Percentiles rank a stretch among this genome's conserved stretches.
phyloP scores from a whole-genome alignment of 768 basidiomycete species.

The Pleurotus giganteus region DNA sequence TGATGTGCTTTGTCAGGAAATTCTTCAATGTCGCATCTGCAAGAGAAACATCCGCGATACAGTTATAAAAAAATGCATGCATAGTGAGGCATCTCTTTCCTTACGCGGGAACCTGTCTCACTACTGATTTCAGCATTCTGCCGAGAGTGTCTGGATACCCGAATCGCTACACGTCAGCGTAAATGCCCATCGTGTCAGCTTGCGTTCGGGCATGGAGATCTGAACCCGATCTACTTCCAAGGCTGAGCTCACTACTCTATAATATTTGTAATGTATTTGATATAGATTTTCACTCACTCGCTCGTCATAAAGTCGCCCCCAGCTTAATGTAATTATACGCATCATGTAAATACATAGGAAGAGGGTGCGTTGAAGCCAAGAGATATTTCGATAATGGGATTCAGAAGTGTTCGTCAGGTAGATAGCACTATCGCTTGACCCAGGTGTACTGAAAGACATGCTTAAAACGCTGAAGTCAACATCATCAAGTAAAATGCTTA shows the following conservation, averaged over 20 bases:
- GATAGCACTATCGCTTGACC: conserved; percentile 81
- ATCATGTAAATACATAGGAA: background rate
- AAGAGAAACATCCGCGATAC: conserved; percentile 72
- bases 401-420: too few species aligned
- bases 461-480: background rate
- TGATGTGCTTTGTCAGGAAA: conserved; percentile 49
- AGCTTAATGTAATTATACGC: conserved; percentile 1
- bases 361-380: background rate
- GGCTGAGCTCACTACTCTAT: conserved; percentile 19
- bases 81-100: conserved; percentile 55
- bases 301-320: background rate
- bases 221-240: conserved; percentile 51
- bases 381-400: too few species aligned
- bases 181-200: conserved; percentile 91
- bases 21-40: conserved; percentile 91
- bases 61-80: conserved; percentile 87
- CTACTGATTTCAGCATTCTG: conserved; percentile 67
- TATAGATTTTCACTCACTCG: conserved; percentile 16
- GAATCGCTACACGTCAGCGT: conserved; percentile 85
- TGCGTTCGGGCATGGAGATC: conserved; percentile 80
- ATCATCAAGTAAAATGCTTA: conserved; percentile 38
- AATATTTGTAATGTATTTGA: conserved; percentile 4
- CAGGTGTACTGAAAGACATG: conserved; percentile 66
- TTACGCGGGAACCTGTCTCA: background rate
- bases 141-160: conserved; percentile 80